A percentile compares a stretch with the other conserved stretches of the same genome.
Evolutionary conservation across 2,329 filamentous ascomycete genomes (phyloP).

Genomic region (Microcera coccophila): DNA sequence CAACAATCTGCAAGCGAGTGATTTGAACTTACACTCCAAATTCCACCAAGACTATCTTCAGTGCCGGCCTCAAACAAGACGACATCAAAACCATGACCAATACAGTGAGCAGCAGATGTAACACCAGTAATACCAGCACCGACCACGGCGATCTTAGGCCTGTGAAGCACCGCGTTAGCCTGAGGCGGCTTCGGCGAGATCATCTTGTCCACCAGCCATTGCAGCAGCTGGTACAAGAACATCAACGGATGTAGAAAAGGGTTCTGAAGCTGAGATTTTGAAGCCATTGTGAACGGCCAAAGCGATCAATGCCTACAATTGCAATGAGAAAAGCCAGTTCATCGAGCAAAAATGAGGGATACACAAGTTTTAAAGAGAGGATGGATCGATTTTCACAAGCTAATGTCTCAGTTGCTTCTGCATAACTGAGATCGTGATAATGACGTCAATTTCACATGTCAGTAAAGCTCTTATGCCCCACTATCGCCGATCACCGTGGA

Average conservation of each 20-base stretch:
- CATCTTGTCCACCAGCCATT: slow-evolving; percentile 60
- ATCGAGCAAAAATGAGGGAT: no score
- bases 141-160: slow-evolving; percentile 66
- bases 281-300: slow-evolving; percentile 28
- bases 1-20: background rate
- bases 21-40: slow-evolving; percentile 63
- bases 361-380: no score
- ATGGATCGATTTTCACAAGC: no score
- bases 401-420: no score
- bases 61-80: slow-evolving; percentile 71
- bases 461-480: slow-evolving; percentile 2
- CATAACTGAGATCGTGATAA: slow-evolving; percentile 11
- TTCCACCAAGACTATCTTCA: slow-evolving; percentile 66
- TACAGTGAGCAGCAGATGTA: slow-evolving; percentile 74
- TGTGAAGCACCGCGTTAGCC: slow-evolving; percentile 50
- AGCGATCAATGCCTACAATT: no score
- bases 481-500: slow-evolving; percentile 5
- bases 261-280: slow-evolving; percentile 33
- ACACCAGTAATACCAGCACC: slow-evolving; percentile 71
- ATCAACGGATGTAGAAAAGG: slow-evolving; percentile 51
- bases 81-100: slow-evolving; percentile 82
- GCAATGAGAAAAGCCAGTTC: no score
- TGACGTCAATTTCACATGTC: slow-evolving; percentile 27
- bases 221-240: slow-evolving; percentile 61
- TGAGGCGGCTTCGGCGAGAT: slow-evolving; percentile 68